Base-by-base conservation (phyloP, 2,329 filamentous ascomycete genomes). In the Fusarium globosum region DNA sequence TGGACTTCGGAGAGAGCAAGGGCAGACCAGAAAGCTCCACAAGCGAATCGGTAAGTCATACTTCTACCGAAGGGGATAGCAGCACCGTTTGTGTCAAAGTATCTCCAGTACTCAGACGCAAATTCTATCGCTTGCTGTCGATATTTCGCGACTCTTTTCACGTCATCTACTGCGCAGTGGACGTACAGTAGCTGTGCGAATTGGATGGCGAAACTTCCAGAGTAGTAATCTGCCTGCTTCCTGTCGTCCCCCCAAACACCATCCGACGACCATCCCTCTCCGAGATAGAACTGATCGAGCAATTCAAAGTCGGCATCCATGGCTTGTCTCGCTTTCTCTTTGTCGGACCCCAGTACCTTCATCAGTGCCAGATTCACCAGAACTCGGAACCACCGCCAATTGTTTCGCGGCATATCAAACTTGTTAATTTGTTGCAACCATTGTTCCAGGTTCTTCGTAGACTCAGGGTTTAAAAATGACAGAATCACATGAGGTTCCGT, bases 331-430 rank as follows among this genome's bases (percentile, higher is more conserved):
- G 86, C 72, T 7, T 82, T 74, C 1, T 79, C 76, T 12, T 77
- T 65, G 0, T 82, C 76, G 4, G 83, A 78, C 5, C 83, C 83
- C 21, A 83, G 84, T 1, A 82, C 79, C 48, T 83, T 84, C 6
- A 82, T 74, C 0, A 87, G 76, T 0, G 85, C 85, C 3, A 88
- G 75, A 55, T 88, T 87, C 2, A 81, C 82, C 75, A 87, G 84
- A 2, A 88, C 81, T 2, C 86, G 83, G 67, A 88, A 88, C 86
- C 86, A 88, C 2, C 84, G 81, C 86, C 86, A 88, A 65, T 88
- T 88, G 3, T 83, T 87, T 6, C 77, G 70, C 0, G 86, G 86
- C 78, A 88, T 86, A 2, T 79, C 73, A 68, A 83, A 85, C 0
- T 79, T 79, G 43, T 87, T 86, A 11, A 88, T 80, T 0, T 79